Evolutionary conservation across 208 protist species (phyloP).

Genomic region (Sergeia podlipaevii): DNA sequence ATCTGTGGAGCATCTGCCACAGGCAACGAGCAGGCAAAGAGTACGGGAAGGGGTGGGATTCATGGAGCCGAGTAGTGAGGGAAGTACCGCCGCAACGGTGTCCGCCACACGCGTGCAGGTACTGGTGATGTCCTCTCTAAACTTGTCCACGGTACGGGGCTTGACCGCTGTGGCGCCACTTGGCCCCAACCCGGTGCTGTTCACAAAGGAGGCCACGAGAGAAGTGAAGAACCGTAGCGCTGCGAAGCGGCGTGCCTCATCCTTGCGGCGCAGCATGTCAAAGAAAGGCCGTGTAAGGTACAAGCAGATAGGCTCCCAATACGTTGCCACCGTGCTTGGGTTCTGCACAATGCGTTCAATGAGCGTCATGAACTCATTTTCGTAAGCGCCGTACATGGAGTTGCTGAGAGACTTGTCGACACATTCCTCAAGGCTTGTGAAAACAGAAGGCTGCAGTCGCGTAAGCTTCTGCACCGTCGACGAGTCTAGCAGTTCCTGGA

Average conservation of each 20-base stretch:
- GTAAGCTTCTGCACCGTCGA: constrained; percentile 38
- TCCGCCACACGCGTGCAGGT: constrained; percentile 25
- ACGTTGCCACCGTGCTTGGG: constrained; percentile 33
- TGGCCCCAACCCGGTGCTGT: too few species aligned
- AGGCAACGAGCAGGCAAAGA: constrained; percentile 74
- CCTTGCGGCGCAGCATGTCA: constrained; percentile 48
- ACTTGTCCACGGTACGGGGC: constrained; percentile 8
- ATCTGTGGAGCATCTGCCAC: constrained; percentile 46
- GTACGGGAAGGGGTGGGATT: constrained; percentile 83
- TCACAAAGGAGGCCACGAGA: constrained; percentile 41
- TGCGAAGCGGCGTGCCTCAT: constrained; percentile 50
- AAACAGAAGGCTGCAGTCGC: constrained; percentile 40
- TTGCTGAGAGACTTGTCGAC: constrained; percentile 63
- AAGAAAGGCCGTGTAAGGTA: constrained; percentile 56
- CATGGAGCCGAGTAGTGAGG: constrained; percentile 57
- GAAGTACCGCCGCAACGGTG: constrained; percentile 32
- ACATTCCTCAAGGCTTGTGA: constrained; percentile 57
- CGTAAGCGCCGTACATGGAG: constrained; percentile 52
- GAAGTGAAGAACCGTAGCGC: constrained; percentile 73
- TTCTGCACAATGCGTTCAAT: constrained; percentile 57
- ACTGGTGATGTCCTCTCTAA: constrained; percentile 11
- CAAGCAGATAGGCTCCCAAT: constrained; percentile 42
- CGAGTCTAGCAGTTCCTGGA: constrained; percentile 58
- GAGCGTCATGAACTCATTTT: constrained; percentile 60
- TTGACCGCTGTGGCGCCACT: constrained; percentile 12